These are phyloP conservation scores for Chalciporus chontae DNA, from an alignment of 768 basidiomycete genomes.

Conservation along the genomic window DNA sequence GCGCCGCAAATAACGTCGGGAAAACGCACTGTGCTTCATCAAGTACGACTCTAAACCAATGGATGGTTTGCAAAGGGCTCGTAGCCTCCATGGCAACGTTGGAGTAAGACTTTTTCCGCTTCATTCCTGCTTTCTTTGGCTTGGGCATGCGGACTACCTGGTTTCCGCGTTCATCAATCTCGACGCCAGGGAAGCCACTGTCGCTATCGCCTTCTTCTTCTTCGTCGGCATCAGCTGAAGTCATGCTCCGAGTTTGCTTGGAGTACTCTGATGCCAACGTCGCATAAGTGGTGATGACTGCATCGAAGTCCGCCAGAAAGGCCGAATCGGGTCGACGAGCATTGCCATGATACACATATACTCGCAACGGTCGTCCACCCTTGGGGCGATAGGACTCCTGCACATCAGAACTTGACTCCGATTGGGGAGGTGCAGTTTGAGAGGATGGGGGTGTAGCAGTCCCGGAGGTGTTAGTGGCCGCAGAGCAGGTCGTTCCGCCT, in stretches of 20 bases:
- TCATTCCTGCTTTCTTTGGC: slow-evolving; percentile 63
- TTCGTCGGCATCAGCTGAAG: slow-evolving; percentile 56
- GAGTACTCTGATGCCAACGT: slow-evolving; percentile 95
- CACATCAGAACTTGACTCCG: slow-evolving; percentile 20
- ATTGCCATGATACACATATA: slow-evolving; percentile 96
- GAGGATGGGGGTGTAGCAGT: slow-evolving; percentile 36
- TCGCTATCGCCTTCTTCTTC: slow-evolving; percentile 67
- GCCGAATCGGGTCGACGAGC: slow-evolving; percentile 80
- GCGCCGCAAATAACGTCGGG: not conserved
- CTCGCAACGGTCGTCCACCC: slow-evolving; percentile 57
- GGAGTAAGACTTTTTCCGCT: slow-evolving; percentile 55
- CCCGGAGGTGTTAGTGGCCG: slow-evolving; percentile 32
- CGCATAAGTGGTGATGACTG: slow-evolving; percentile 95
- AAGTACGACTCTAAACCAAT: slow-evolving; percentile 95
- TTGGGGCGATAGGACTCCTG: slow-evolving; percentile 36
- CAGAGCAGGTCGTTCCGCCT: slow-evolving; percentile 40
- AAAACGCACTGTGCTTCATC: slow-evolving; percentile 92
- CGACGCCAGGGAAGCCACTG: slow-evolving; percentile 57
- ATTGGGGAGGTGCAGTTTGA: slow-evolving; percentile 31
- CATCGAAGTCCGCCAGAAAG: slow-evolving; percentile 90
- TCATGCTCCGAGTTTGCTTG: slow-evolving; percentile 72
- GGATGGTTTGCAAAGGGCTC: slow-evolving; percentile 87
- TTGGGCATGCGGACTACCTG: slow-evolving; percentile 56
- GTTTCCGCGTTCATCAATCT: slow-evolving; percentile 67
- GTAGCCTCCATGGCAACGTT: slow-evolving; percentile 45